These are phyloP conservation scores for Pleurotus eryngii DNA, from an alignment of 768 basidiomycete species.

Conservation along the genomic window DNA sequence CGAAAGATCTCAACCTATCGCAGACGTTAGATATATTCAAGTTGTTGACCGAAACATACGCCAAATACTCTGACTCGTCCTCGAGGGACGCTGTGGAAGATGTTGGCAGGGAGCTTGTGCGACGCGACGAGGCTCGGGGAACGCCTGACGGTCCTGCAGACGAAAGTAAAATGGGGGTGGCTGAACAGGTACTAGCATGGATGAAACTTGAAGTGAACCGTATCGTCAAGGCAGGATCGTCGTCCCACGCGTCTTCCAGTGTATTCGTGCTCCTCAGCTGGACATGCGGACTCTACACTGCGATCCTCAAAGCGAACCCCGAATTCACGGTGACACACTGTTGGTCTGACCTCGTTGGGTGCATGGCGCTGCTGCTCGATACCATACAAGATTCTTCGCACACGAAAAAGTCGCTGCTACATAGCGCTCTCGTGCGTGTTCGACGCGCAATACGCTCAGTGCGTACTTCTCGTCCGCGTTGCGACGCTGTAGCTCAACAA, in stretches of 20 bases:
- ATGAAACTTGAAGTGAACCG: slow-evolving; percentile 61
- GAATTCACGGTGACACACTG: slow-evolving; percentile 42
- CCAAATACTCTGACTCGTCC: slow-evolving; percentile 68
- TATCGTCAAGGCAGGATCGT: slow-evolving; percentile 47
- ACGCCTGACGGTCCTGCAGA: slow-evolving; percentile 33
- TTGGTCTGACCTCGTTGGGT: slow-evolving; percentile 52
- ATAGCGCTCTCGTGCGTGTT: slow-evolving; percentile 55
- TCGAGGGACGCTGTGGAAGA: slow-evolving; percentile 72
- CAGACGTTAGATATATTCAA: slow-evolving; percentile 70
- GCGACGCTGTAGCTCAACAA: neutral
- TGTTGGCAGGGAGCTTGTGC: slow-evolving; percentile 61
- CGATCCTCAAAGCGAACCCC: slow-evolving; percentile 41
- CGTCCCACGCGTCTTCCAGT: slow-evolving; percentile 57
- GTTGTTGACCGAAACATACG: slow-evolving; percentile 72
- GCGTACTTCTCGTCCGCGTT: slow-evolving; percentile 19
- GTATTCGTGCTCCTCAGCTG: slow-evolving; percentile 70
- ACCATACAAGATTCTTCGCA: slow-evolving; percentile 43
- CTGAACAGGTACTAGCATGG: slow-evolving; percentile 77
- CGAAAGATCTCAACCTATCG: slow-evolving; percentile 53
- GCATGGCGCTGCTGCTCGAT: slow-evolving; percentile 61
- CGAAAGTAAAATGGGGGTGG: slow-evolving; percentile 52
- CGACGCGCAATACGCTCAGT: slow-evolving; percentile 71
- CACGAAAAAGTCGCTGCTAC: slow-evolving; percentile 57
- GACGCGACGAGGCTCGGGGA: slow-evolving; percentile 55
- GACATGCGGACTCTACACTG: slow-evolving; percentile 60